phyloP scores from a whole-genome alignment of 2,329 filamentous ascomycete species.

The Leptographium flavum region DNA sequence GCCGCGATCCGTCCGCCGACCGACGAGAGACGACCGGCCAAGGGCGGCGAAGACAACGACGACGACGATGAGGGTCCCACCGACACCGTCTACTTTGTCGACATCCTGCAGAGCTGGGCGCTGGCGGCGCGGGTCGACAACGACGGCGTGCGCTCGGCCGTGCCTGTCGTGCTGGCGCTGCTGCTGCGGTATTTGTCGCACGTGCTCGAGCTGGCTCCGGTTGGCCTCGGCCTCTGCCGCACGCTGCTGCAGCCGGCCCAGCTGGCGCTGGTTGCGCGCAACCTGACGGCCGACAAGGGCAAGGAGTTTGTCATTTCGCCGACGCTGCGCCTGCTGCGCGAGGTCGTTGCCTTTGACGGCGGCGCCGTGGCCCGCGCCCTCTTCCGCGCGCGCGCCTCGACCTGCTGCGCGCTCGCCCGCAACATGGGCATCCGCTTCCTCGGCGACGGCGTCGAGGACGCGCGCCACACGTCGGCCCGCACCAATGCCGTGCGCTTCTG shows the following conservation, averaged over 20 bases:
- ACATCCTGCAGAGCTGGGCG: constrained; percentile 80
- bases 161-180: constrained; percentile 68
- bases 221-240: constrained; percentile 66
- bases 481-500: constrained; percentile 75
- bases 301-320: constrained; percentile 86
- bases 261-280: constrained; percentile 64
- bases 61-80: constrained; percentile 34
- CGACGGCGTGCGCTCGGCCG: constrained; percentile 65
- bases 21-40: constrained; percentile 23
- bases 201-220: constrained; percentile 57
- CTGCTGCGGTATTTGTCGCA: constrained; percentile 66
- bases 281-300: constrained; percentile 62
- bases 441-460: constrained; percentile 46
- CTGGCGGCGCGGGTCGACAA: constrained; percentile 69
- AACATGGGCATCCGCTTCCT: constrained; percentile 60
- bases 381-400: constrained; percentile 64
- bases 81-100: constrained; percentile 51
- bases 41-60: constrained; percentile 13
- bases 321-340: constrained; percentile 69
- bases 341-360: constrained; percentile 75
- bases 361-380: constrained; percentile 65
- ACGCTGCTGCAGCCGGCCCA: constrained; percentile 71
- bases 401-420: constrained; percentile 64
- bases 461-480: constrained; percentile 61
- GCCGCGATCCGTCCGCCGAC: constrained; percentile 27